phyloP scores from a whole-genome alignment of 2,329 filamentous ascomycete genomes.

The Pseudopyrenochaeta lycopersici region DNA sequence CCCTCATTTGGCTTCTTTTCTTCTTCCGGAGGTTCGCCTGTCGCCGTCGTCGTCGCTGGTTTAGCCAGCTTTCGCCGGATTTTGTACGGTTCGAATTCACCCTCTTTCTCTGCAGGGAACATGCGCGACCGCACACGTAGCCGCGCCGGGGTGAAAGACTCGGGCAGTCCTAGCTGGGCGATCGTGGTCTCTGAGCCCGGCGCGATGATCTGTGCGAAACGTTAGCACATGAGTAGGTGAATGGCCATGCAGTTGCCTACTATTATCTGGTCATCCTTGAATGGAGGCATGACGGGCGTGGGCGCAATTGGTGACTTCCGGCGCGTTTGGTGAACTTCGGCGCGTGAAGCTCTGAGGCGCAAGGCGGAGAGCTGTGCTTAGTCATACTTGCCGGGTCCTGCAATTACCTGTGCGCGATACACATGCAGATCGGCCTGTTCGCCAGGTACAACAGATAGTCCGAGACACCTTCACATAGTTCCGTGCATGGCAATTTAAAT shows the following conservation, averaged over 20 bases:
- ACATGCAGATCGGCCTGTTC: too few relatives aligned
- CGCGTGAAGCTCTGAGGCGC: neutral
- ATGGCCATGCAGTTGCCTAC: constrained; percentile 33
- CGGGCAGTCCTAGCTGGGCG: constrained; percentile 87
- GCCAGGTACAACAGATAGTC: too few relatives aligned
- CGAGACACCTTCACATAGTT: too few relatives aligned
- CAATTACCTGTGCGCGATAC: too few relatives aligned
- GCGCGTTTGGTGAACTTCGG: constrained; percentile 12
- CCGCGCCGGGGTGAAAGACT: constrained; percentile 90
- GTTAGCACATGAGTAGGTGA: constrained; percentile 14
- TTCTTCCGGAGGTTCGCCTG: constrained; percentile 40
- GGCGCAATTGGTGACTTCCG: constrained; percentile 19
- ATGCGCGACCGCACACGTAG: constrained; percentile 91
- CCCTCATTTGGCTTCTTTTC: constrained; percentile 49
- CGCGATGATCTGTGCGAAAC: constrained; percentile 67
- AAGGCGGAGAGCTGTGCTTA: too few relatives aligned
- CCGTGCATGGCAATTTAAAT: too few relatives aligned
- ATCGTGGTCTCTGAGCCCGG: constrained; percentile 89
- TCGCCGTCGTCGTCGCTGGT: constrained; percentile 29
- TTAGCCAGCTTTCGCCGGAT: constrained; percentile 65
- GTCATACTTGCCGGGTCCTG: too few relatives aligned
- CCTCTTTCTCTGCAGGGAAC: constrained; percentile 81
- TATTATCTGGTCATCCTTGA: constrained; percentile 58
- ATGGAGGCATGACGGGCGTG: constrained; percentile 52
- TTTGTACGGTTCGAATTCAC: constrained; percentile 83